phyloP scores from a whole-genome alignment of 2,329 filamentous ascomycete genomes.

The Paraphaeosphaeria sporulosa region DNA sequence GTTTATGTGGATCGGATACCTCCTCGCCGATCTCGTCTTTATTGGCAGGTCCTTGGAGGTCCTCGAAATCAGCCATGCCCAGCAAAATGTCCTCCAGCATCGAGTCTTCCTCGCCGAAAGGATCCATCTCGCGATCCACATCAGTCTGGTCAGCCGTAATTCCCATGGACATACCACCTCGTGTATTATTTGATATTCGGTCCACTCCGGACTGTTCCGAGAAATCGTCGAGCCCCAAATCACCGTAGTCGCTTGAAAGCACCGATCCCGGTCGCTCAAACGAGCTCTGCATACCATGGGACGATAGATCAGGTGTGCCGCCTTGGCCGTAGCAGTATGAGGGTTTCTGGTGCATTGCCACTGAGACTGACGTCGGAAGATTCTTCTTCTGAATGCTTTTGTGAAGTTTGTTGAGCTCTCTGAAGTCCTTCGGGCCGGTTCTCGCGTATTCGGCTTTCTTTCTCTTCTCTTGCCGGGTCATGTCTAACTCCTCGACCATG shows the following conservation, averaged over 20 bases:
- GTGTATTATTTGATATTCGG: neutral
- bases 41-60: conserved; percentile 16
- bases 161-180: neutral
- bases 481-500: conserved; percentile 39
- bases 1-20: conserved; percentile 1
- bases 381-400: conserved; percentile 32
- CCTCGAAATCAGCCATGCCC: conserved; percentile 42
- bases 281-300: conserved; percentile 19
- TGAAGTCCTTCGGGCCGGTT: conserved; percentile 29
- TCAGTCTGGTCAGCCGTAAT: neutral
- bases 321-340: conserved; percentile 35
- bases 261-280: neutral
- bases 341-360: conserved; percentile 38
- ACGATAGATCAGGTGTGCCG: conserved; percentile 32
- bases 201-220: neutral
- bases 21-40: conserved; percentile 4
- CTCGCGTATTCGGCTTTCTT: conserved; percentile 26
- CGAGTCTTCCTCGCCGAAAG: conserved; percentile 41
- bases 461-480: conserved; percentile 43
- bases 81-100: conserved; percentile 41
- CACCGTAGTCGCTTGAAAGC: conserved; percentile 41
- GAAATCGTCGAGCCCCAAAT: conserved; percentile 27
- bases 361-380: conserved; percentile 27
- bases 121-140: conserved; percentile 25
- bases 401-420: conserved; percentile 35